Evolutionary conservation across 179 eudicot genomes (phyloP).

Genomic region (Silene coronaria): DNA sequence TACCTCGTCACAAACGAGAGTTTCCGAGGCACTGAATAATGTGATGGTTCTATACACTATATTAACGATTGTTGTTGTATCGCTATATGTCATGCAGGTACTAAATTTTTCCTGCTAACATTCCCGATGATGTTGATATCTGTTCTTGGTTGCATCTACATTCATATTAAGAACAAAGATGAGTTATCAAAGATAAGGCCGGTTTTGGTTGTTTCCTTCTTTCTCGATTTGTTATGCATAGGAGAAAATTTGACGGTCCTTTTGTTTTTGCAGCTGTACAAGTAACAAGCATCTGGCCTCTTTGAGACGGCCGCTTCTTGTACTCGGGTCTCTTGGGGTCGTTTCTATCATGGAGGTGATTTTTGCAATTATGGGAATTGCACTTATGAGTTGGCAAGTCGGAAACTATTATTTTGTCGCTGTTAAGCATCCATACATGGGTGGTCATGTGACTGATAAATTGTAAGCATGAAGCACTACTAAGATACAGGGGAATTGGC

Average conservation of each 20-base stretch:
- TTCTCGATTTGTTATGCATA: no score
- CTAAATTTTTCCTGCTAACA: constrained; percentile 45
- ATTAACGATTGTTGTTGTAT: not conserved
- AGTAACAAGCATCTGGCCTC: constrained; percentile 15
- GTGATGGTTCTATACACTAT: no score
- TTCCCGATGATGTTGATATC: constrained; percentile 51
- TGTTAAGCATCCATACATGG: constrained; percentile 39
- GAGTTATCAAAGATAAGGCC: constrained; percentile 29
- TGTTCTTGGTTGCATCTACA: constrained; percentile 45
- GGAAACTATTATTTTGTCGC: constrained; percentile 44
- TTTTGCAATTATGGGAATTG: constrained; percentile 48
- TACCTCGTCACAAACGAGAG: no score
- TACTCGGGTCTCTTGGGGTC: constrained; percentile 50
- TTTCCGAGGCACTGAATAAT: no score
- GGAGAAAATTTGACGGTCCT: not conserved
- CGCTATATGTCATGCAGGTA: constrained; percentile 39
- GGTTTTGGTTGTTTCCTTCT: not conserved
- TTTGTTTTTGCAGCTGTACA: constrained; percentile 1
- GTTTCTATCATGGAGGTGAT: constrained; percentile 44
- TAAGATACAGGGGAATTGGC: no score
- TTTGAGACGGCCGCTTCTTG: constrained; percentile 41
- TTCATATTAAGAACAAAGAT: constrained; percentile 40
- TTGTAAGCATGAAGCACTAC: constrained; percentile 28
- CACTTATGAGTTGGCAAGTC: constrained; percentile 55
- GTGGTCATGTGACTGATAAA: constrained; percentile 22